Evolutionary conservation across 306 rosid genomes (phyloP), one percentile per base, ranked within the genome.

Genomic region (Echinosophora koreensis): DNA sequence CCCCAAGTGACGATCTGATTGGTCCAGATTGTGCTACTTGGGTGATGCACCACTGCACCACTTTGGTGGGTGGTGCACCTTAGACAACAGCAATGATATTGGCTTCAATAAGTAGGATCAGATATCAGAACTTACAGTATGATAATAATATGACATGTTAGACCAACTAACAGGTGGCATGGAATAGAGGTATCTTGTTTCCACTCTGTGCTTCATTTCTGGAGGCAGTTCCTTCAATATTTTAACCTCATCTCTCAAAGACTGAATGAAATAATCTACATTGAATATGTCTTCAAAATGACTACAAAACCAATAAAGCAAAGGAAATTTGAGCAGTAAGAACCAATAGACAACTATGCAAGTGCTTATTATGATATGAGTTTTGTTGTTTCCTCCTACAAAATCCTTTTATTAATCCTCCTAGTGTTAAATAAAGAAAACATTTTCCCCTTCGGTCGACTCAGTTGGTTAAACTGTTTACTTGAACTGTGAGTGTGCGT

Each of bases 131-230:
- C 82, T 55, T 54, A 85, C 96, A 77, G 73, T 85, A 35, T 84
- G 8, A 73, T 55, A 17, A 72, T 88, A 88, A 81, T 85, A 90
- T 17, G 96, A 84, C 69, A 87, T 73, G 79, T 82, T 85, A 16
- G 93, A 88, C 96, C 93, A 88, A 77, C 96, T 88, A 78, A 81
- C 47, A 11, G 93, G 96, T 37, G 91, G 80, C 88, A 90, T 52
- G 35, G 93, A 88, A 64, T 84, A 75, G 32, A 86, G 51, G 77
- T 14, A 65, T 35, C 44, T 72, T 69, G 50, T 51, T 42, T 69
- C 86, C 41, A 77, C 57, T 80, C 88, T 76, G 16, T 22, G 64
- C 63, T 84, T 76, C 65, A 85, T 32, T 82, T 78, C 85, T 12
- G 78, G 79, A 2, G 91, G 96, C n/a, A 90, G 78, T 55, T 81